Percentiles rank a stretch among this genome's conserved stretches.
These are phyloP conservation scores for Trypanosoma congolense DNA, from an alignment of 208 protist species.

Conservation along the genomic window DNA sequence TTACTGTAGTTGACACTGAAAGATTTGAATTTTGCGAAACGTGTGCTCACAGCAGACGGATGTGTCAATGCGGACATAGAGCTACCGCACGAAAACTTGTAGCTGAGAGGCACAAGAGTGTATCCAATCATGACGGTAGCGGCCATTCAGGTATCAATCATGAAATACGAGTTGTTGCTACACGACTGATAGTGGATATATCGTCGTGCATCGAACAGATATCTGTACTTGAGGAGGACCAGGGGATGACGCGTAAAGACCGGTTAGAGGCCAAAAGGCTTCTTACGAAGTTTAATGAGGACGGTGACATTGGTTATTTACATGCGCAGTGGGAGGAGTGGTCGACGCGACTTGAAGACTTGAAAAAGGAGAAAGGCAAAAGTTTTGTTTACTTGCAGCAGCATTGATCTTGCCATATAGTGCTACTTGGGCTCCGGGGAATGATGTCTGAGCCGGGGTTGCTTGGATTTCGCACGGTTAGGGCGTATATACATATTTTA, in stretches of 20 bases:
- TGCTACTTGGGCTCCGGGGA: too few species aligned
- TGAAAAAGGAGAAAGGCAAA: background rate
- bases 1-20: slow-evolving; percentile 18
- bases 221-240: slow-evolving; percentile 27
- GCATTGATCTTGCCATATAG: background rate
- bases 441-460: too few species aligned
- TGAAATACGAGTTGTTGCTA: slow-evolving; percentile 40
- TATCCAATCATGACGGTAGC: background rate
- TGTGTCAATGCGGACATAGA: background rate
- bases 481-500: too few species aligned
- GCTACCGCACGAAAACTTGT: slow-evolving; percentile 8
- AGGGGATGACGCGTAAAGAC: slow-evolving; percentile 36
- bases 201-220: slow-evolving; percentile 50
- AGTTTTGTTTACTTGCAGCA: background rate
- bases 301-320: slow-evolving; percentile 44
- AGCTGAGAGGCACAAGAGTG: slow-evolving; percentile 17
- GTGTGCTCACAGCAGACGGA: background rate
- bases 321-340: slow-evolving; percentile 42
- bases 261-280: slow-evolving; percentile 39
- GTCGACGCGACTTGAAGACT: slow-evolving; percentile 26
- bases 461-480: too few species aligned
- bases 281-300: slow-evolving; percentile 36
- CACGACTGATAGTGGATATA: slow-evolving; percentile 42
- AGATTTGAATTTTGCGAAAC: slow-evolving; percentile 1
- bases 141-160: slow-evolving; percentile 6